These are phyloP conservation scores for Aureobasidium sp. DNA, from an alignment of 2,329 filamentous ascomycete genomes.

Conservation along the genomic window DNA sequence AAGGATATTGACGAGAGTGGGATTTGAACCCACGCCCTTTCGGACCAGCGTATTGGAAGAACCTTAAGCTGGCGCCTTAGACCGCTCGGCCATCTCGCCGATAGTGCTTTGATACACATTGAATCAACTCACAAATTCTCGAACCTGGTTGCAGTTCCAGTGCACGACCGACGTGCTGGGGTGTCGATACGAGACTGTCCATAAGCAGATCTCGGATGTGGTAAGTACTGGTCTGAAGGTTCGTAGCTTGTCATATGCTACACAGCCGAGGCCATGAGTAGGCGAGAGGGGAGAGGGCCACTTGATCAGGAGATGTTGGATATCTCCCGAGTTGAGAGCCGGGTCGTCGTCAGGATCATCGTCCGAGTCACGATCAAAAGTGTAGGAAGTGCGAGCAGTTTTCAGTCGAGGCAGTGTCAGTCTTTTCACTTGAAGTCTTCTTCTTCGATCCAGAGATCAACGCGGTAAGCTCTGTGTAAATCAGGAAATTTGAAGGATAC, in stretches of 20 bases:
- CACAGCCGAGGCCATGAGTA: no score
- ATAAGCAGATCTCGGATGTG: not conserved
- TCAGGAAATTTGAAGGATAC: not conserved
- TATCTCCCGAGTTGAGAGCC: no score
- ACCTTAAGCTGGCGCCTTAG: slow-evolving; percentile 17
- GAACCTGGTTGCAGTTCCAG: no score
- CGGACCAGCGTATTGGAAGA: slow-evolving; percentile 8
- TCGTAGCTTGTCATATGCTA: no score
- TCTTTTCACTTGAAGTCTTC: not conserved
- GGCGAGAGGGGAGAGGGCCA: no score
- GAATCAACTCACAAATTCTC: no score
- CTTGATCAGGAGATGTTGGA: no score
- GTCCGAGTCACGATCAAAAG: not conserved
- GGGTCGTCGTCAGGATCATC: not conserved
- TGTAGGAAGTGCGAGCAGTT: not conserved
- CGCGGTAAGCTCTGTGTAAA: not conserved
- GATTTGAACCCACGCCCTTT: slow-evolving; percentile 16
- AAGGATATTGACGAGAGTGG: slow-evolving; percentile 12
- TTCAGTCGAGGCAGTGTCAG: not conserved
- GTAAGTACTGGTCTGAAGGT: not conserved
- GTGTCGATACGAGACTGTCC: no score
- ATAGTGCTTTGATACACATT: no score
- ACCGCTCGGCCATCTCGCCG: slow-evolving; percentile 16
- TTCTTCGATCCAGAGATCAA: not conserved
- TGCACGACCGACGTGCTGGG: no score